These are phyloP conservation scores for Cantharellus anzutake DNA, from an alignment of 768 basidiomycete species.

Conservation along the genomic window DNA sequence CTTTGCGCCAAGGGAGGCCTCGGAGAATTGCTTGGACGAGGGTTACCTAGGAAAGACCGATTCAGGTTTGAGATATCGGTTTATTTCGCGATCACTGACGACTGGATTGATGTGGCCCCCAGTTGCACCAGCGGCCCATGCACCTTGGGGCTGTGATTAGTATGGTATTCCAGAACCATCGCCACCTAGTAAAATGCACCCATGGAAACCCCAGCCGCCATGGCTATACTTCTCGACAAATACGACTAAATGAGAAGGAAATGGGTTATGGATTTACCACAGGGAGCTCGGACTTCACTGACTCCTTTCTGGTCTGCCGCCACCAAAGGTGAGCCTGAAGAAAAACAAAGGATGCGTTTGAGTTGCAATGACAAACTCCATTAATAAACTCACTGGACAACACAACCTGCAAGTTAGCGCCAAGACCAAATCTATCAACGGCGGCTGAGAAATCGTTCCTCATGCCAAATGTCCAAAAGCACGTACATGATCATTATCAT, in stretches of 20 bases:
- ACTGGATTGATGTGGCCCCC: constrained; percentile 8
- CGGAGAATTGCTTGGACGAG: constrained; percentile 3
- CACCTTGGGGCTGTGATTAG: constrained; percentile 1
- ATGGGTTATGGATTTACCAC: not conserved
- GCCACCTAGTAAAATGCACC: not conserved
- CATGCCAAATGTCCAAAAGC: not conserved
- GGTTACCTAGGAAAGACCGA: constrained; percentile 3
- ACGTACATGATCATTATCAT: constrained; percentile 30
- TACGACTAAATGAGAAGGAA: not conserved
- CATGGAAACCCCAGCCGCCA: constrained; percentile 2
- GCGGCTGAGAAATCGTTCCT: not conserved
- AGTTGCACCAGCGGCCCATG: constrained; percentile 3
- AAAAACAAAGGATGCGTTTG: not conserved
- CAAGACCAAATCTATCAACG: constrained; percentile 26
- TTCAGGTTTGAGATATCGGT: not conserved
- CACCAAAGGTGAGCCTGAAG: not conserved
- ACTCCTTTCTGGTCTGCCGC: not conserved
- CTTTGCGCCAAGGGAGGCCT: constrained; percentile 7
- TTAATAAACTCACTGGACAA: constrained; percentile 17
- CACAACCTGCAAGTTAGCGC: constrained; percentile 33
- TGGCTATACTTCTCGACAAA: constrained; percentile 1
- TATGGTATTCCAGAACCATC: no score
- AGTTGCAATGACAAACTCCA: constrained; percentile 15
- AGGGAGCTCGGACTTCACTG: not conserved
- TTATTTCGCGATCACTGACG: constrained; percentile 1